Percentiles rank a stretch among this genome's conserved stretches.
Evolutionary conservation across 768 basidiomycete species (phyloP).

Genomic region (Trametes cingulata): DNA sequence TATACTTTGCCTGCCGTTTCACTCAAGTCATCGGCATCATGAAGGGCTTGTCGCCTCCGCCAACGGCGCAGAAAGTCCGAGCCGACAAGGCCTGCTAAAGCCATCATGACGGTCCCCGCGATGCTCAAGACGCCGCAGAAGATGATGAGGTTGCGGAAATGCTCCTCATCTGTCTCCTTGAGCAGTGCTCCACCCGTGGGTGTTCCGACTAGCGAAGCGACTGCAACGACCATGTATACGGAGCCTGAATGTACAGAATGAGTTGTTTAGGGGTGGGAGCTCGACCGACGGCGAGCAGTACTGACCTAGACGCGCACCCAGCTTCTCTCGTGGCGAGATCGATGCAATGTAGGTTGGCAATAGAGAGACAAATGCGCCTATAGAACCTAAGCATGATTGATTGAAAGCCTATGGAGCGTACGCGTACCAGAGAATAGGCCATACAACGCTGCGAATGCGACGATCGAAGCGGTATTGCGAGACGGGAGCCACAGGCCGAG

Average conservation of each 20-base stretch:
- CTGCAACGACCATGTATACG: constrained; percentile 34
- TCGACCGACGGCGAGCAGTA: neutral
- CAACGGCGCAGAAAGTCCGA: neutral
- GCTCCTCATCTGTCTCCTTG: constrained; percentile 21
- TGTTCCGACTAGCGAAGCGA: constrained; percentile 34
- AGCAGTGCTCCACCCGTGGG: constrained; percentile 36
- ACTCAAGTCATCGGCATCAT: too few relatives aligned
- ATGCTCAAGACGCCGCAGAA: constrained; percentile 33
- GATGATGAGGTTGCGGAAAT: constrained; percentile 33
- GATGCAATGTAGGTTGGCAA: constrained; percentile 34
- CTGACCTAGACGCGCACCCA: constrained; percentile 35
- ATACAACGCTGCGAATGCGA: constrained; percentile 33
- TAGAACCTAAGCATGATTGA: too few relatives aligned
- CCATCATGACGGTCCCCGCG: constrained; percentile 18
- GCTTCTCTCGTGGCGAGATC: constrained; percentile 33
- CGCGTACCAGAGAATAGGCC: constrained; percentile 35
- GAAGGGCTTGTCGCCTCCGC: neutral
- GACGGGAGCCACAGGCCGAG: constrained; percentile 35
- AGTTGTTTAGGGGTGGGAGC: neutral
- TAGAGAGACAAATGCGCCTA: constrained; percentile 33
- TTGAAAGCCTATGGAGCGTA: too few relatives aligned
- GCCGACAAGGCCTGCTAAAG: neutral
- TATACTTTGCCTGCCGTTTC: too few relatives aligned
- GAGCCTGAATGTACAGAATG: constrained; percentile 21
- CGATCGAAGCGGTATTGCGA: constrained; percentile 27